These are phyloP conservation scores for Diplotaxis tenuifolia DNA, from an alignment of 345 rosid species.

Conservation along the genomic window DNA sequence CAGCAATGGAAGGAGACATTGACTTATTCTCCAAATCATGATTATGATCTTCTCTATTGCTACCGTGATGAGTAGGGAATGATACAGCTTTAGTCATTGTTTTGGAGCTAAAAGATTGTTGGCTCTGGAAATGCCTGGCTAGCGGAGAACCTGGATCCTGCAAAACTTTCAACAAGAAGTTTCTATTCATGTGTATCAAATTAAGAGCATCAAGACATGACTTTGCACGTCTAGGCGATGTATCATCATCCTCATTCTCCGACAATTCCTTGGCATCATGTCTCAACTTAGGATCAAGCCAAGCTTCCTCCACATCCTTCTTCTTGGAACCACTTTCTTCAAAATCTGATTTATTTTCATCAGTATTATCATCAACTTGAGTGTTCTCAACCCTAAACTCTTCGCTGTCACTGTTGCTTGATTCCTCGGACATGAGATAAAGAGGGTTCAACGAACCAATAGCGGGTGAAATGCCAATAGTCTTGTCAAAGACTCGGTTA, in stretches of 20 bases:
- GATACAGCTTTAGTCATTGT: slow-evolving; percentile 44
- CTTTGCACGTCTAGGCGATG: slow-evolving; percentile 38
- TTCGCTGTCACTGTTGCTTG: slow-evolving; percentile 35
- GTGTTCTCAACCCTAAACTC: slow-evolving; percentile 21
- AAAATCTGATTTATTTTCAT: slow-evolving; percentile 29
- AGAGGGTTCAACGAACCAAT: slow-evolving; percentile 31
- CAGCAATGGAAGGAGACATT: slow-evolving; percentile 35
- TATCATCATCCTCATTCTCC: slow-evolving; percentile 32
- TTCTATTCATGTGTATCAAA: slow-evolving; percentile 52
- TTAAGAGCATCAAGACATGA: slow-evolving; percentile 53
- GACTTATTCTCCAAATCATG: slow-evolving; percentile 19
- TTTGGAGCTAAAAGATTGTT: slow-evolving; percentile 34
- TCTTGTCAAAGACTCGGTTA: slow-evolving; percentile 16
- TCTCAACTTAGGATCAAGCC: slow-evolving; percentile 34
- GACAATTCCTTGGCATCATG: slow-evolving; percentile 22
- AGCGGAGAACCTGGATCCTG: slow-evolving; percentile 57
- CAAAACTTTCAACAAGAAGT: slow-evolving; percentile 45
- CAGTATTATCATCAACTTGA: slow-evolving; percentile 30
- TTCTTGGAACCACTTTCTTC: slow-evolving; percentile 25
- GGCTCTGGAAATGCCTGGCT: slow-evolving; percentile 48
- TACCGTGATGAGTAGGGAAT: slow-evolving; percentile 43
- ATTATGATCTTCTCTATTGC: slow-evolving; percentile 26
- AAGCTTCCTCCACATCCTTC: slow-evolving; percentile 29
- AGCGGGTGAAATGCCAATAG: slow-evolving; percentile 24
- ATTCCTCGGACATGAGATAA: slow-evolving; percentile 35